Base-by-base conservation (phyloP, 2,329 filamentous ascomycete species). In the Penicillium brevicompactum region DNA sequence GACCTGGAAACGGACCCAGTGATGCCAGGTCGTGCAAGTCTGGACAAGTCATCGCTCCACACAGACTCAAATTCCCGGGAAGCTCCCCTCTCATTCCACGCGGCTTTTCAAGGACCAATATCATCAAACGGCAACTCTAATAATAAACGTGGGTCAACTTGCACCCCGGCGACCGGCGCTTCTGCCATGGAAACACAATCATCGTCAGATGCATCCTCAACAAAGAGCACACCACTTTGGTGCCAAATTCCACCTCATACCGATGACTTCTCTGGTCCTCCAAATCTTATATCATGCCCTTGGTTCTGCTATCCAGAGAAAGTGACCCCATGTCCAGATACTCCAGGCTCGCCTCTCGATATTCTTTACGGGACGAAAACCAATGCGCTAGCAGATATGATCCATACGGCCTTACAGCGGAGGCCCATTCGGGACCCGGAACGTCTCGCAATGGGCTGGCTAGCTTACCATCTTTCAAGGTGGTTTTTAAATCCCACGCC, bases 361-460 rank as follows among this genome's bases (percentile, higher is more conserved):
- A 46, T 70, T 5, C 46, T 70, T 1, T 67, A 70, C 21, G 67
- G 67, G 14, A 65, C 62, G 21, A 62, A 61, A 16, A 58, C 59
- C 40, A 70, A 70, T 37, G 38, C 46, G 13, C 55, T 69, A 9
- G 67, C 67, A 41, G 50, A 69, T n/a, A 51, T 57, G 46, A 67
- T 70, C 21, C 61, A 67, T 49, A 53, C 18, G 3, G 21, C 45
- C 11, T 42, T 64, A 8, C 59, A 61, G 24, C 45, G 54, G 18
- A 62, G 67, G 2, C 63, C 67, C 5, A 21, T 68, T 7, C 65
- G 67, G 1, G 67, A 66, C 34, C 62, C 65, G 9, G 67, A 70
- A 49, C 48, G 60, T 21, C 47, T 69, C n/a, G 58, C 60, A 3
- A 50, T 62, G 9, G 67, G 67, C 5, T 61, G 58, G 58, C 27